phyloP scores from a whole-genome alignment of 805 yeast genomes.

The Saccharomycopsis javanensis region DNA sequence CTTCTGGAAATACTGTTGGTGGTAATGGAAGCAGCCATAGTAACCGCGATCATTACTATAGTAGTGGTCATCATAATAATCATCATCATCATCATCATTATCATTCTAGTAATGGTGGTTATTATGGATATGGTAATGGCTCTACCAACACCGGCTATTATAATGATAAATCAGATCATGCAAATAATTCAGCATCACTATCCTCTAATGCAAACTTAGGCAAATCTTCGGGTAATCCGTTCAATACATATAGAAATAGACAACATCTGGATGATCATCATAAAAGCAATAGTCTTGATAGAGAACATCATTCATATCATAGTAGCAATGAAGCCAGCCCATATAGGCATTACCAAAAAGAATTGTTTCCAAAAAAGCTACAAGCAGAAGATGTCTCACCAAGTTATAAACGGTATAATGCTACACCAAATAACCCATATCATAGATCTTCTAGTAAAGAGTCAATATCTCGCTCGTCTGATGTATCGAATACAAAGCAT shows the following conservation, averaged over 20 bases:
- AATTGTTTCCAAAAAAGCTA: not conserved
- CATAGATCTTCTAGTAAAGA: not conserved
- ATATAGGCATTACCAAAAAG: not conserved
- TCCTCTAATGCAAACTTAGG: not conserved
- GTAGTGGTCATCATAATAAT: not conserved
- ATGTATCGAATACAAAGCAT: not conserved
- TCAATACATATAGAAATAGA: not conserved
- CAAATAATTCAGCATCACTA: not conserved
- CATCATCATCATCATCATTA: slow-evolving; percentile 2
- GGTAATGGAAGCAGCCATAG: slow-evolving; percentile 1
- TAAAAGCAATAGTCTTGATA: not conserved
- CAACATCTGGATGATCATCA: not conserved
- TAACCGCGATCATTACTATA: slow-evolving; percentile 1
- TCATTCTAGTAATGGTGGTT: slow-evolving; percentile 1
- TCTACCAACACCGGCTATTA: not conserved
- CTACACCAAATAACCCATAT: not conserved
- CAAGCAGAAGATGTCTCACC: not conserved
- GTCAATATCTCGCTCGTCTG: not conserved
- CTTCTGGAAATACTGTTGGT: not conserved
- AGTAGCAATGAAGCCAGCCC: not conserved
- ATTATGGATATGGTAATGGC: slow-evolving; percentile 2
- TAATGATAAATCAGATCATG: not conserved
- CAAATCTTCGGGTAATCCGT: not conserved
- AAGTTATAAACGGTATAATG: not conserved
- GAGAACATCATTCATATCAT: not conserved